Conservation (phyloP, 2,329 filamentous ascomycete genomes). For the Karstenula rhodostoma region DNA sequence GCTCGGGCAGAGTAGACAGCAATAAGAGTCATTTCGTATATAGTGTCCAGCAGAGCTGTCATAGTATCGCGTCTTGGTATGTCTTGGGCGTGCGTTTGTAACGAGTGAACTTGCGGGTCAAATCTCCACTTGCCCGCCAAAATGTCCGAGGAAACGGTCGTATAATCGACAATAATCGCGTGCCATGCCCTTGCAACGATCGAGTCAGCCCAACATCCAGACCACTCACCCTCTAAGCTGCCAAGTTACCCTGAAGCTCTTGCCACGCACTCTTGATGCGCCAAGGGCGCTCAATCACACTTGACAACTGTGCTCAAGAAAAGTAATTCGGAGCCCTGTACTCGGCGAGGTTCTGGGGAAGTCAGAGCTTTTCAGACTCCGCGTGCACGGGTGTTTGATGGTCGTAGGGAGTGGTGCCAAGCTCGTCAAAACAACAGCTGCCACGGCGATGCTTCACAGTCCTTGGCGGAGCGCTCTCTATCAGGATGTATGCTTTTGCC, state of each 20-base stretch:
- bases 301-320: not conserved
- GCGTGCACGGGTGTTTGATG: constrained; percentile 8
- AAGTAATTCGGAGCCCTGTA: not conserved
- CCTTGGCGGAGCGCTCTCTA: not conserved
- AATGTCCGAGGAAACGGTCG: constrained; percentile 4
- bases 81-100: not conserved
- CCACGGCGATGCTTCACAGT: constrained; percentile 4
- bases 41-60: not conserved
- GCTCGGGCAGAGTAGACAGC: not conserved
- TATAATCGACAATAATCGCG: constrained; percentile 14
- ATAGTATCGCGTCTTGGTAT: not conserved
- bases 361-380: constrained; percentile 4
- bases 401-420: constrained; percentile 3
- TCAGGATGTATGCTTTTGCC: not conserved
- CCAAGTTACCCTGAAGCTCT: constrained; percentile 17
- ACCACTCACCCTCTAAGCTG: not conserved
- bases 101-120: not conserved
- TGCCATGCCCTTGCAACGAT: not conserved
- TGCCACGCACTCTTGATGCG: constrained; percentile 19
- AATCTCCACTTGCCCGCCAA: not conserved
- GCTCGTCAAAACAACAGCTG: constrained; percentile 1
- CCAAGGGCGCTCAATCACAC: constrained; percentile 7
- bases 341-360: not conserved
- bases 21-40: not conserved
- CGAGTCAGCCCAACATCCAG: not conserved